Evolutionary conservation across 495 filamentous ascomycete species (phyloP), one percentile per base, ranked within the genome.

Genomic region (Hypomontagnella monticulosa): DNA sequence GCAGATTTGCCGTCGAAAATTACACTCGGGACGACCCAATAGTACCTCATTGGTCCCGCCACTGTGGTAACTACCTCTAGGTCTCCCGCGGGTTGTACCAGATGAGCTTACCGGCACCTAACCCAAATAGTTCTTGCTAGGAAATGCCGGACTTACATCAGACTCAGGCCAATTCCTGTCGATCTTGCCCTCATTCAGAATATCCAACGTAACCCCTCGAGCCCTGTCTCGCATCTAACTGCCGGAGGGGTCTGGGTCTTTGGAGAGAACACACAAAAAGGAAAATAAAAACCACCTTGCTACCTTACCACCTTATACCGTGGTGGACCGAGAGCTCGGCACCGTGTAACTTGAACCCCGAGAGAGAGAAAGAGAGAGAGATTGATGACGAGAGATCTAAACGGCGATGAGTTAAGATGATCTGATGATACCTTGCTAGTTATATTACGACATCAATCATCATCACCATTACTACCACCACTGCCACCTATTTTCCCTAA

Each of bases 371-470:
- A n/a, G n/a, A n/a, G n/a, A n/a, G n/a, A n/a, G n/a, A n/a, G n/a
- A n/a, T n/a, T n/a, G n/a, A 54, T 67, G 64, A 67, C 64, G 57
- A 67, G 64, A 67, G 64, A 62, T 67, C 58, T 67, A 23, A 34
- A 48, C 58, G 50, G 48, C 58, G 58, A 62, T 48, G 49, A 46
- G 18, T 6, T 27, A 27, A 27, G 23, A 9, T 30, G 38, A 30
- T 14, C 19, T 19, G 19, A 33, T 30, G 14, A 42, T 46, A 27
- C 23, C 23, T 27, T 27, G 23, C 23, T 27, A 6, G 23, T 27
- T 27, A 27, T 57, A 57, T 51, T 57, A 57, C 52, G 50, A 56
- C 49, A 63, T 47, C 23, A 27, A 27, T 27, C 23, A 27, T 27
- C 41, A 43, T 46, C 52, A 27, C 6, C 23, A 27, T 3, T 6